Conservation (phyloP, 306 rosid genomes). For the Begonia masoniana region DNA sequence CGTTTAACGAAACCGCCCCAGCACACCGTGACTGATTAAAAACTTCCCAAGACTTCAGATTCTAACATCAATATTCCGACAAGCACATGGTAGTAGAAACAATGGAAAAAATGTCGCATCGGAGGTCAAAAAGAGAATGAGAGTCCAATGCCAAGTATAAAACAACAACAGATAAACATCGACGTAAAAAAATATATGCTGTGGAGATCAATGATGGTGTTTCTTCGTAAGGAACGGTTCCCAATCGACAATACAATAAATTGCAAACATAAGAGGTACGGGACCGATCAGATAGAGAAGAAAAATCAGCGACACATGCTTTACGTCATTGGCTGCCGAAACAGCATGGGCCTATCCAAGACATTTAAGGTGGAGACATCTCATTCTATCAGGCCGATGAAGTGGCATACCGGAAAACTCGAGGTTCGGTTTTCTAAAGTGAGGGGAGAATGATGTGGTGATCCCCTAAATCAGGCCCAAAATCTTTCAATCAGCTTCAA, state of each 20-base stretch:
- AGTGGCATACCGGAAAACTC: not conserved
- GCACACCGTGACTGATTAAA: not conserved
- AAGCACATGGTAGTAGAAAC: not conserved
- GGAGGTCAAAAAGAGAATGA: not conserved
- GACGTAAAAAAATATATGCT: not conserved
- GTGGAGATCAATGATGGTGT: not conserved
- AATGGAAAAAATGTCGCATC: not conserved
- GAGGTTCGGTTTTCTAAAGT: not conserved
- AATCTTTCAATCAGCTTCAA: too few relatives aligned
- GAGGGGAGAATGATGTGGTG: not conserved
- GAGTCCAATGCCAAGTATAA: not conserved
- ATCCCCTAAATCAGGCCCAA: too few relatives aligned
- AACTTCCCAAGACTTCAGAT: not conserved
- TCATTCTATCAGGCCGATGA: not conserved
- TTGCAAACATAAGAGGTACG: not conserved
- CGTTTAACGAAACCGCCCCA: not conserved
- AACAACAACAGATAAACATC: not conserved
- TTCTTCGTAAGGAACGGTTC: not conserved
- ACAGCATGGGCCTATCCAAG: not conserved
- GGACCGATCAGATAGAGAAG: not conserved
- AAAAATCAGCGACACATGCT: not conserved
- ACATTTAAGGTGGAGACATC: not conserved
- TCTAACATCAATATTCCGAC: not conserved
- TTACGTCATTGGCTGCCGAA: not conserved
- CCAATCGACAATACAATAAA: not conserved